Base-by-base conservation (phyloP, 2,329 filamentous ascomycete genomes). In the Scytalidium lignicola region DNA sequence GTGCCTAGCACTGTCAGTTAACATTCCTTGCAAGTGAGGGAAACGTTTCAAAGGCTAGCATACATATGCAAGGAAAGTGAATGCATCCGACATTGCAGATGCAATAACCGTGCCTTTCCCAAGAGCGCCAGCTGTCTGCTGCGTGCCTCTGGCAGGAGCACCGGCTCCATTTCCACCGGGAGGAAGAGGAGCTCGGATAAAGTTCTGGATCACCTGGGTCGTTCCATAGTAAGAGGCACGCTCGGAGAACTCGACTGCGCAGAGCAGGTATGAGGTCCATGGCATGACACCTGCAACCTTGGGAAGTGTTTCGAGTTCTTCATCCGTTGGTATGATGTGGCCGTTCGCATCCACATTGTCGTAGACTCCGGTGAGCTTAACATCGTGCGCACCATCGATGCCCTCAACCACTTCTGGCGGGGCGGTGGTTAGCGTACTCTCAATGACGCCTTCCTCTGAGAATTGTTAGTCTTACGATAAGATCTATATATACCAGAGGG, bases 181-280 rank as follows among this genome's bases (percentile, higher is more conserved):
- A 1, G 81, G 81, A 3, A 86, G 62, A 2, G 78, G 75, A 10
- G 75, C 75, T 58, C 83, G 76, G 57, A 85, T 75, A 55, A 77
- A 85, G 62, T 85, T 86, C 58, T 72, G 73, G 63, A 82, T 82
- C 6, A 61, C 67, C 0, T 74, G 76, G 43, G 81, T 78, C 10
- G 82, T 83, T 47, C 86, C 86, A 61, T 89, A 89, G 76, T 88
- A 90, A n/a, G 82, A 86, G 68, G 88, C 88, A 43, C 86, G 82
- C 70, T 90, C 86, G 69, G 83, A 86, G 51, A 89, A 71, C 69
- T 90, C 86, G 53, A 86, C 79, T 53, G 88, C 82, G 44, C 84
- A 85, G 51, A 90, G 79, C 26, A 83, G 83, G 69, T 82, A 90
- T 49, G 84, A 79, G 47, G 74, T 70, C 78, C 78, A 83, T 43